Evolutionary conservation across 2,329 filamentous ascomycete genomes (phyloP).

Genomic region (Sclerotinia minor): DNA sequence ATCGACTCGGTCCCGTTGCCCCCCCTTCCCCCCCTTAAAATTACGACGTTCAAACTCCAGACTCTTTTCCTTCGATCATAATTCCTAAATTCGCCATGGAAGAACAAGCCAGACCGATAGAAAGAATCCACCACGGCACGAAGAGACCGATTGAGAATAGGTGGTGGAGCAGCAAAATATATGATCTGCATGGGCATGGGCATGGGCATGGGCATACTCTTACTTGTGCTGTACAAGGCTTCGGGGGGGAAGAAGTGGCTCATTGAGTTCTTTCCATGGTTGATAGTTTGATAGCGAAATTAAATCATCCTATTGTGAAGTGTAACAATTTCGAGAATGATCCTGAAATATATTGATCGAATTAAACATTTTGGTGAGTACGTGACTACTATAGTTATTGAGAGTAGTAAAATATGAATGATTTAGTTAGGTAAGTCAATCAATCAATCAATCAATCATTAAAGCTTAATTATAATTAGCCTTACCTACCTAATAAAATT

Average conservation of each 20-base stretch:
- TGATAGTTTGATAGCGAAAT: slow-evolving; percentile 14
- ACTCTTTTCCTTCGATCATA: not conserved
- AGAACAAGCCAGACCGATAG: slow-evolving; percentile 11
- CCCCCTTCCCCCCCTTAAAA: not conserved
- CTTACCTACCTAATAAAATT: no score
- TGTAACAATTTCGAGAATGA: not conserved
- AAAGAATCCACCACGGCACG: not conserved
- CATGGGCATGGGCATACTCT: slow-evolving; percentile 6
- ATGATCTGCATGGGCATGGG: slow-evolving; percentile 4
- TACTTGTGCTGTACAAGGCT: not conserved
- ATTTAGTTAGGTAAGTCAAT: not conserved
- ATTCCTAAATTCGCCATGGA: not conserved
- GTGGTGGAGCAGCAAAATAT: not conserved
- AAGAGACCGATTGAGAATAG: not conserved
- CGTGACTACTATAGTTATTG: not conserved
- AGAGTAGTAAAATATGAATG: not conserved
- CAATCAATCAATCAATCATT: no score
- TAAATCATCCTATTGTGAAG: slow-evolving; percentile 5
- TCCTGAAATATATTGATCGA: slow-evolving; percentile 19
- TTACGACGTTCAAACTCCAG: not conserved
- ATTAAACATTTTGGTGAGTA: slow-evolving; percentile 10
- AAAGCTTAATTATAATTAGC: no score
- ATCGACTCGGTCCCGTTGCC: not conserved
- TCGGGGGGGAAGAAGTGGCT: not conserved
- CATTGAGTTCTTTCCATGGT: not conserved